Evolutionary conservation across 1,284 basidiomycete species (phyloP).

Genomic region (Austroboletus rostrupii): DNA sequence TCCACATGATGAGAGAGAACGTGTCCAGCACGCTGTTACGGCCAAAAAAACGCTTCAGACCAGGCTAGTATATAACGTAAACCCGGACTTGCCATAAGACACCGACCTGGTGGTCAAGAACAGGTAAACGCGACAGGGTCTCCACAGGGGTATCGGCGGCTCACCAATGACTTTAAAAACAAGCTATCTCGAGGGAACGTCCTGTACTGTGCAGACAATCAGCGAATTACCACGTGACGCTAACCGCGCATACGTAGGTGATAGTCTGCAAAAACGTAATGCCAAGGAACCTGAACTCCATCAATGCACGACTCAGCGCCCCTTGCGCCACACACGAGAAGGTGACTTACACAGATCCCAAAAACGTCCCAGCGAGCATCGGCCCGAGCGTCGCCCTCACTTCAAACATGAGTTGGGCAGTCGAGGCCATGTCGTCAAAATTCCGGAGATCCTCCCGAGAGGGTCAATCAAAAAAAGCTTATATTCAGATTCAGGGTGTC

Average conservation of each 20-base stretch:
- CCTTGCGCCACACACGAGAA: not conserved
- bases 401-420: not conserved
- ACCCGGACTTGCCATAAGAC: not conserved
- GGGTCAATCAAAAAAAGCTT: not conserved
- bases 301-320: not conserved
- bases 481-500: no score
- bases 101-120: not conserved
- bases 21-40: not conserved
- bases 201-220: not conserved
- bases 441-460: no score
- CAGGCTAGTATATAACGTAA: no score
- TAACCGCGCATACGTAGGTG: not conserved
- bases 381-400: not conserved
- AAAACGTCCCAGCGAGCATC: not conserved
- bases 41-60: not conserved
- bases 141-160: not conserved
- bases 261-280: not conserved
- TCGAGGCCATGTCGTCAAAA: not conserved
- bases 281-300: not conserved
- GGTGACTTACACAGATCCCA: not conserved
- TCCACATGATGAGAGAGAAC: not conserved
- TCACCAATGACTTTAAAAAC: conserved; percentile 1
- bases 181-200: not conserved
- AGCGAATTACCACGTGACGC: not conserved
- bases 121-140: no score